A percentile compares a stretch with the other conserved stretches of the same genome.
These are phyloP conservation scores for Berberis vulgaris DNA, from an alignment of 164 flowering plant genomes.

Conservation along the genomic window DNA sequence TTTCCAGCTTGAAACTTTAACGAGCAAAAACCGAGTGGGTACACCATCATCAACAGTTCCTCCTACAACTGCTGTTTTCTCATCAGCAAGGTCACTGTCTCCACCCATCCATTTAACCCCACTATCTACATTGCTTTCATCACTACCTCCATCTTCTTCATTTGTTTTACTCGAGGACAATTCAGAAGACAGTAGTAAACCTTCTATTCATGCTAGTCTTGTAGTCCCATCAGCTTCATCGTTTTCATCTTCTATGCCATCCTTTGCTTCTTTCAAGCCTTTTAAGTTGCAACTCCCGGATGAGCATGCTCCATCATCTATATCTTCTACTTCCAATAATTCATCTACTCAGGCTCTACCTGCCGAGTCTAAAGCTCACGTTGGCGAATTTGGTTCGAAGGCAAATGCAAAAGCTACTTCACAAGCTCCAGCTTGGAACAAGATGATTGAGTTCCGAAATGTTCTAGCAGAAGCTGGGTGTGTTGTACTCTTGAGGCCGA, in stretches of 20 bases:
- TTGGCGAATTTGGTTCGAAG: too few species aligned
- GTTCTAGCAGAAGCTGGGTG: too few species aligned
- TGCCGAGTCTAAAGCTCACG: too few species aligned
- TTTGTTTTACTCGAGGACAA: too few species aligned
- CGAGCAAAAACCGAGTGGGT: conserved; percentile 21
- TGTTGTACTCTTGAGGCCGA: too few species aligned
- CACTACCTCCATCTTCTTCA: background rate
- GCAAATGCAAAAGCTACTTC: too few species aligned
- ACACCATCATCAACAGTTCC: conserved; percentile 10
- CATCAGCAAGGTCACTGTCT: background rate
- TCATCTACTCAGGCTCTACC: background rate
- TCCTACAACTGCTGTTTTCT: conserved; percentile 13
- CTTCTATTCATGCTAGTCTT: too few species aligned
- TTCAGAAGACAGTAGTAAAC: too few species aligned
- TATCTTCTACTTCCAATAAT: conserved; percentile 9
- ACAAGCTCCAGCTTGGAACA: too few species aligned
- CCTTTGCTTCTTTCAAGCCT: conserved; percentile 16
- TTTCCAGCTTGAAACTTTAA: conserved; percentile 9
- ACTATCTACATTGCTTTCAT: conserved; percentile 7
- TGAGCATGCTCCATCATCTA: conserved; percentile 8
- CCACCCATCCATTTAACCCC: conserved; percentile 2
- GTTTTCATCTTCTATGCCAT: conserved; percentile 6
- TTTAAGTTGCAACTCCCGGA: conserved; percentile 18
- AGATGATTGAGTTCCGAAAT: too few species aligned
- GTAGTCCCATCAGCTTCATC: background rate